Conservation (phyloP, 495 filamentous ascomycete genomes). For the Podospora tetraspora region DNA sequence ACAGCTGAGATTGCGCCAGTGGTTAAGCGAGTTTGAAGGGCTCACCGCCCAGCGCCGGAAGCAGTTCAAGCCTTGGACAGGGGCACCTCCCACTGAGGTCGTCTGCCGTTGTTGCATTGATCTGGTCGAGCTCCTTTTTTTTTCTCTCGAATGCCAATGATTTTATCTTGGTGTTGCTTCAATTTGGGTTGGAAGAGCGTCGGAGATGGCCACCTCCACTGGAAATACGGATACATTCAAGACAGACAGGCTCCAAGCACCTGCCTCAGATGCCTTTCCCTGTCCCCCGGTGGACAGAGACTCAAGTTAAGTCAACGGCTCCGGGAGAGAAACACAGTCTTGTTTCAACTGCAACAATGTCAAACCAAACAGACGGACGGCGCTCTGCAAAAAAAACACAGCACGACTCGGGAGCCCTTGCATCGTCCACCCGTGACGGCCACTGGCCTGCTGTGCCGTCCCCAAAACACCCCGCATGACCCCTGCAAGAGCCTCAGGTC, state of each 20-base stretch:
- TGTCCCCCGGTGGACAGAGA: neutral
- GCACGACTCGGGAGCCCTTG: constrained; percentile 1
- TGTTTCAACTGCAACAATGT: constrained; percentile 31
- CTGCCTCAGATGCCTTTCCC: neutral
- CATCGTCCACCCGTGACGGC: constrained; percentile 8
- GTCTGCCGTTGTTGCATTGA: neutral
- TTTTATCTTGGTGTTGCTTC: neutral
- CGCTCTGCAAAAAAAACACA: constrained; percentile 6
- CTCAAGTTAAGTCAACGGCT: constrained; percentile 15
- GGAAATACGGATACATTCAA: neutral
- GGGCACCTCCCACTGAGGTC: constrained; percentile 13
- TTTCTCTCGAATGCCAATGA: neutral
- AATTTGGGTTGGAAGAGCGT: neutral
- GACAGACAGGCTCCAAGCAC: neutral
- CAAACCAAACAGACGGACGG: constrained; percentile 31
- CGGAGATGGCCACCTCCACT: neutral
- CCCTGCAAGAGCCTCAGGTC: constrained; percentile 32
- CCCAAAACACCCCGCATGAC: constrained; percentile 5
- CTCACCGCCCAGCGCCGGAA: constrained; percentile 30
- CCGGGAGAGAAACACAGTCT: constrained; percentile 29
- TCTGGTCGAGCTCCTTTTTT: neutral
- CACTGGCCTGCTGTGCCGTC: neutral
- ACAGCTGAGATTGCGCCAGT: constrained; percentile 35
- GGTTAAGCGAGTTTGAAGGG: constrained; percentile 38
- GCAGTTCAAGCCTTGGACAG: constrained; percentile 27